Evolutionary conservation across 1,139 yeast genomes (phyloP), one percentile per base, ranked within the genome.

Genomic region (Yamadazyma trypodendri): DNA sequence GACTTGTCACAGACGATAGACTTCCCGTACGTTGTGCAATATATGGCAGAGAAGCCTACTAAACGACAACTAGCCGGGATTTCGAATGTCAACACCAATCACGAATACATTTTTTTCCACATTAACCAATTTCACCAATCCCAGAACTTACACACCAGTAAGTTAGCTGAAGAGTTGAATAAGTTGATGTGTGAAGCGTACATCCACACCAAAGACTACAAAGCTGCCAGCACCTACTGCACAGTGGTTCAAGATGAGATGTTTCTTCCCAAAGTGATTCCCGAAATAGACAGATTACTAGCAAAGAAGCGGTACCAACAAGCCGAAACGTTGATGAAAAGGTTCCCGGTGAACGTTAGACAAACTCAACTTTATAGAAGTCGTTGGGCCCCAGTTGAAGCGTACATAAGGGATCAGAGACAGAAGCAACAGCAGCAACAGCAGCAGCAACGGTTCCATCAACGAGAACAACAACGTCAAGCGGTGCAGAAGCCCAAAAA

Each of bases 361-460:
- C 68, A 65, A 33, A 74, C 81, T n/a, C 56, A 59, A 24, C 45
- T 62, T 33, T 71, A 70, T 43, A 60, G 60, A 17, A 55, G 56
- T 16, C 50, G 70, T 35, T 58, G 52, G 46, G 45, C 37, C 5
- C 50, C 50, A 20, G 49, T 71, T 8, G 64, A 63, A 33, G 49
- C 37, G 16, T 34, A 37, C 30, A 42, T 43, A 15, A 44, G 43
- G 24, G 52, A 54, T 27, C 55, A 55, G 15, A 66, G 72, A 14
- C 68, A 64, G 24, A 77, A 73, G 35, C 76, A 73, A 20, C 77
- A 72, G 36, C 79, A 74, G 21, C 72, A 70, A 27, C 72, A 63
- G 24, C 79, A 76, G 42, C 77, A 76, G 39, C 75, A 70, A 28
- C 72, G 66, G 18, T 72, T 65, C 23, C 61, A 56, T 23, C 60